These are phyloP conservation scores for Penicillium salamii DNA, from an alignment of 495 filamentous ascomycete species.

Conservation along the genomic window DNA sequence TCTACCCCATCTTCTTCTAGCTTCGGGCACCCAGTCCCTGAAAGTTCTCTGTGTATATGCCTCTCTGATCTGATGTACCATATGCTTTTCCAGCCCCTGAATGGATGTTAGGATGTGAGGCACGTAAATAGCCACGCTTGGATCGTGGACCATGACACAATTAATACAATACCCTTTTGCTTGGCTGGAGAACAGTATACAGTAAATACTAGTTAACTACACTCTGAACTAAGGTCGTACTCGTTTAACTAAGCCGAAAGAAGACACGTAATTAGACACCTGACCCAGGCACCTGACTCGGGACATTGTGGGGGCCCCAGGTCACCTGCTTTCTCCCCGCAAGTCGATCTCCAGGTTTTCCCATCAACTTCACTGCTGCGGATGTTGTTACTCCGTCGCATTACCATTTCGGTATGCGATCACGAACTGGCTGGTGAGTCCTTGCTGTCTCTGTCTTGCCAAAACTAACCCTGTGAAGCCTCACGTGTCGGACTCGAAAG, in stretches of 20 bases:
- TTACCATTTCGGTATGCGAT: conserved; percentile 45
- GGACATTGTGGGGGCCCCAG: conserved; percentile 23
- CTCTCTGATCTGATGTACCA: conserved; percentile 18
- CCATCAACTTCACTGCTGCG: conserved; percentile 14
- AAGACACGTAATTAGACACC: background rate
- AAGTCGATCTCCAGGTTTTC: conserved; percentile 27
- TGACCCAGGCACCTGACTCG: background rate
- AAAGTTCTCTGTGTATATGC: conserved; percentile 11
- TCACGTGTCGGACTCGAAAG: conserved; percentile 62
- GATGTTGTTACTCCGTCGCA: conserved; percentile 29
- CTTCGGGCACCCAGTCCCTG: background rate
- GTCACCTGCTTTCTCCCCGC: conserved; percentile 27
- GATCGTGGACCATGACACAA: conserved; percentile 28
- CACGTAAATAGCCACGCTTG: conserved; percentile 33
- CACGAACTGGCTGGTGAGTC: conserved; percentile 51
- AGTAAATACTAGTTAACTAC: too few relatives aligned
- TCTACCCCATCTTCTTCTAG: background rate
- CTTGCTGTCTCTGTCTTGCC: background rate
- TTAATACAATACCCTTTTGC: conserved; percentile 11
- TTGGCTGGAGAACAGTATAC: too few relatives aligned
- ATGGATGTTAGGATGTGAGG: conserved; percentile 14
- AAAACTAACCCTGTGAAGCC: conserved; percentile 28
- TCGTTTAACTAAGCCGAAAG: too few relatives aligned
- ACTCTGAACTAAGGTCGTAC: too few relatives aligned
- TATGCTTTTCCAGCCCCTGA: conserved; percentile 15